A percentile compares a stretch with the other conserved stretches of the same genome.
Evolutionary conservation across 768 basidiomycete genomes (phyloP).

Genomic region (Hebeloma cylindrosporum): DNA sequence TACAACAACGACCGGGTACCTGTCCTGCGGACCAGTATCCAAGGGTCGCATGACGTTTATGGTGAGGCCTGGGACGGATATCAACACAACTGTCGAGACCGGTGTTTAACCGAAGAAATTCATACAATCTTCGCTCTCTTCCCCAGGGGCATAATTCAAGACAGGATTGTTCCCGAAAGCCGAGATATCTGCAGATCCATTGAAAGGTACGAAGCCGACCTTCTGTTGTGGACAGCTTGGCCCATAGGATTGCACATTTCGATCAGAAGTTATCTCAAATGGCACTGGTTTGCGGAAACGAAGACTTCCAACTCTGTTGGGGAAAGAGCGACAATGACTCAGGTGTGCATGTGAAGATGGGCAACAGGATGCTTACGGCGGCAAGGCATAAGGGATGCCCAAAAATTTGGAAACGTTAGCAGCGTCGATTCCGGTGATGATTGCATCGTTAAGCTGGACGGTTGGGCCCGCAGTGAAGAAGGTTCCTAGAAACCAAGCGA

Average conservation of each 20-base stretch:
- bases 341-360: not conserved
- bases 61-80: conserved; percentile 32
- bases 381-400: conserved; percentile 47
- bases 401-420: conserved; percentile 38
- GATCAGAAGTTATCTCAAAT: conserved; percentile 31
- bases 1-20: conserved; percentile 49
- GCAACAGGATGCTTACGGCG: conserved; percentile 49
- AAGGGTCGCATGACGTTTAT: conserved; percentile 44
- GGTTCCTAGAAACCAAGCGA: too few relatives aligned
- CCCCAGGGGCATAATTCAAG: not conserved
- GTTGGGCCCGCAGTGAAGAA: too few relatives aligned
- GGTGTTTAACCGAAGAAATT: not conserved
- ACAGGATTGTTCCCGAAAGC: not conserved
- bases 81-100: not conserved
- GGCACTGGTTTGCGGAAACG: conserved; percentile 43
- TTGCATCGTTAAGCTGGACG: conserved; percentile 39
- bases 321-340: not conserved
- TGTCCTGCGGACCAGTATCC: conserved; percentile 28
- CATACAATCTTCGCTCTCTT: conserved; percentile 15
- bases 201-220: too few relatives aligned
- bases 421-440: conserved; percentile 37
- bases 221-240: conserved; percentile 47
- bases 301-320: conserved; percentile 17
- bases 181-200: too few relatives aligned
- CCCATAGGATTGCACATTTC: conserved; percentile 38